Evolutionary conservation across 495 filamentous ascomycete genomes (phyloP).

Genomic region (Acidiella bohemica): DNA sequence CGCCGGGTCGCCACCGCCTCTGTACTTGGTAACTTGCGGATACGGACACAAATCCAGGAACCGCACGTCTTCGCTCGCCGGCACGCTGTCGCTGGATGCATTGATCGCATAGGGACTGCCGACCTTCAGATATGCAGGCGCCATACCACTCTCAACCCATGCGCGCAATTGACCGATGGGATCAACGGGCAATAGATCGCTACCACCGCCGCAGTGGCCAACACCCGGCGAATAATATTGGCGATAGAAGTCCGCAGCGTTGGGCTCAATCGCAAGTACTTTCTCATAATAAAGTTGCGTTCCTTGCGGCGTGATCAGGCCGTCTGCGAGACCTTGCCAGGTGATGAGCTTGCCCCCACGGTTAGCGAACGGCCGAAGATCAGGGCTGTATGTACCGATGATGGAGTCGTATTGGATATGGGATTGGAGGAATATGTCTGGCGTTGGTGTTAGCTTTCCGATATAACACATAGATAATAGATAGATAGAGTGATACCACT

Average conservation of each 20-base stretch:
- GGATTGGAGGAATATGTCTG: slow-evolving; percentile 21
- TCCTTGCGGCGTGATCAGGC: slow-evolving; percentile 20
- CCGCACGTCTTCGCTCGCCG: too few species aligned
- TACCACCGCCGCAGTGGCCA: slow-evolving; percentile 18
- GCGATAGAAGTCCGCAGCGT: slow-evolving; percentile 19
- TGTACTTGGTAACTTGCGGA: too few species aligned
- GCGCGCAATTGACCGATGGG: slow-evolving; percentile 15
- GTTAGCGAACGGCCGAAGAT: slow-evolving; percentile 30
- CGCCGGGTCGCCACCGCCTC: too few species aligned
- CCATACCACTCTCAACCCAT: slow-evolving; percentile 23
- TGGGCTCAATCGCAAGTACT: slow-evolving; percentile 15
- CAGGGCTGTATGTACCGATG: slow-evolving; percentile 28
- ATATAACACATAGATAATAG: too few species aligned
- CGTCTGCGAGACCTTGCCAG: slow-evolving; percentile 29
- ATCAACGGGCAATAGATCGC: slow-evolving; percentile 15
- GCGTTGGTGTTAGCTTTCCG: too few species aligned
- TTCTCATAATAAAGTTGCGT: slow-evolving; percentile 19
- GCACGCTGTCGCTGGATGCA: too few species aligned
- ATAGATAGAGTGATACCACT: too few species aligned
- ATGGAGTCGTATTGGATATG: slow-evolving; percentile 24
- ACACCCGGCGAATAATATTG: slow-evolving; percentile 23
- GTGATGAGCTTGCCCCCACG: slow-evolving; percentile 34
- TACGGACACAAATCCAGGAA: too few species aligned
- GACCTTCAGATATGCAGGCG: too few species aligned
- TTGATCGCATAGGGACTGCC: too few species aligned